Percentiles rank a stretch among this genome's conserved stretches.
Conservation (phyloP, 2,329 filamentous ascomycete genomes). For the Furcasterigmium sp. region DNA sequence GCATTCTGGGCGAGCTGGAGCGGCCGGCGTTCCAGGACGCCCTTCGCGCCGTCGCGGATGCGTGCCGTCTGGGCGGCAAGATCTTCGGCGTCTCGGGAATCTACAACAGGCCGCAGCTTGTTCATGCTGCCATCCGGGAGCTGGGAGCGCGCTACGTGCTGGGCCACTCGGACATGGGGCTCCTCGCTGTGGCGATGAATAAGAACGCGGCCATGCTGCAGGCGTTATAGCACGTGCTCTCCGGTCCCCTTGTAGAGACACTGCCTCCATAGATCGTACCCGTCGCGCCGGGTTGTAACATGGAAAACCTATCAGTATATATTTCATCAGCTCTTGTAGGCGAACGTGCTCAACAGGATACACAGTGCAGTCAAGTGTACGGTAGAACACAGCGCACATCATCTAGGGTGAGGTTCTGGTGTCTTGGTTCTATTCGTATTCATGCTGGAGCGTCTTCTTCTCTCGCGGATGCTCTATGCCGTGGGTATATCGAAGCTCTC, state of each 20-base stretch:
- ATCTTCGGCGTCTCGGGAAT: constrained; percentile 3
- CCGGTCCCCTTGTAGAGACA: too few species aligned
- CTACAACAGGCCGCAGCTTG: constrained; percentile 2
- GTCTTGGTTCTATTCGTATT: too few species aligned
- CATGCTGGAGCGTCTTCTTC: too few species aligned
- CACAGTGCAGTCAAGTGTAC: not conserved
- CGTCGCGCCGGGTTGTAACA: too few species aligned
- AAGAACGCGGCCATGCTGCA: not conserved
- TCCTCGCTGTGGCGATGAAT: not conserved
- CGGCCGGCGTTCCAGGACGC: constrained; percentile 1
- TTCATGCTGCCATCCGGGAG: not conserved
- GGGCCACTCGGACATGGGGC: constrained; percentile 1
- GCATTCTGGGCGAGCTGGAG: constrained; percentile 2
- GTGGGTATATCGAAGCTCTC: not conserved
- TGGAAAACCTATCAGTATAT: too few species aligned
- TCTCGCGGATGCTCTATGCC: too few species aligned
- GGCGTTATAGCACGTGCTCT: too few species aligned
- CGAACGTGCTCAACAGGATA: too few species aligned
- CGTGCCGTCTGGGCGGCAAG: constrained; percentile 1
- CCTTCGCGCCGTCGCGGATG: not conserved
- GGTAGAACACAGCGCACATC: too few species aligned
- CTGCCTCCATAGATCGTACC: too few species aligned
- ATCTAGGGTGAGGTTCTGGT: too few species aligned
- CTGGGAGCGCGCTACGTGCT: constrained; percentile 3
- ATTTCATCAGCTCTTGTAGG: not conserved